Conservation (phyloP, 768 basidiomycete species). For the Saitozyma podzolica region DNA sequence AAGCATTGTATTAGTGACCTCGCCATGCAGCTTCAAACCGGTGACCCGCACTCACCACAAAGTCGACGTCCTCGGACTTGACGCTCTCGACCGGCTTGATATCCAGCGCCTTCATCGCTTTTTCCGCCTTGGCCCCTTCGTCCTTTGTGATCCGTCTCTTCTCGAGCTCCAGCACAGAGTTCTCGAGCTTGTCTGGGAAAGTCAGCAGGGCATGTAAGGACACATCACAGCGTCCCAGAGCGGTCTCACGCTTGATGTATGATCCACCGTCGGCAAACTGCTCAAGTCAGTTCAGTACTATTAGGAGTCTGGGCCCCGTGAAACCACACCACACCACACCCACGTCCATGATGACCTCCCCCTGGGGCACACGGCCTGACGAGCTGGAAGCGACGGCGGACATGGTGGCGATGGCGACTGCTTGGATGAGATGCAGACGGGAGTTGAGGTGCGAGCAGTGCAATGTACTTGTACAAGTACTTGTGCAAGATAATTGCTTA, state of each 20-base stretch:
- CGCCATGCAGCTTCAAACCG: not conserved
- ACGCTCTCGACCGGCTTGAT: conserved; percentile 16
- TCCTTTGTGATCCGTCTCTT: conserved; percentile 35
- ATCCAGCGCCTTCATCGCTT: conserved; percentile 38
- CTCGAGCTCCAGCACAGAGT: conserved; percentile 39
- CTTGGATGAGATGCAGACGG: no score
- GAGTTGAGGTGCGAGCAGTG: no score
- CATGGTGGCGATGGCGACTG: no score
- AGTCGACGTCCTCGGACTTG: conserved; percentile 40
- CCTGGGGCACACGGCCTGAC: conserved; percentile 42
- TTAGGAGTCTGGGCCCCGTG: no score
- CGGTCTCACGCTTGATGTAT: conserved; percentile 40
- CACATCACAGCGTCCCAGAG: no score
- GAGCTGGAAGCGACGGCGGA: conserved; percentile 32
- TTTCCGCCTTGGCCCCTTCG: conserved; percentile 39
- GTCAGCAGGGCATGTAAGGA: not conserved
- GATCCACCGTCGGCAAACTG: conserved; percentile 46
- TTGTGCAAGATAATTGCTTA: no score
- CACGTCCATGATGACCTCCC: conserved; percentile 47
- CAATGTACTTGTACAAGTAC: no score
- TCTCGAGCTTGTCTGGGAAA: conserved; percentile 34
- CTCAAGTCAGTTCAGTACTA: conserved; percentile 2
- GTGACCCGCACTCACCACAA: conserved; percentile 30
- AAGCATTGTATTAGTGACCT: no score
- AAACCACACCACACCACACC: conserved; percentile 7